phyloP scores from a whole-genome alignment of 2,329 filamentous ascomycete species.

The Lasiodiplodia hormozganensis region DNA sequence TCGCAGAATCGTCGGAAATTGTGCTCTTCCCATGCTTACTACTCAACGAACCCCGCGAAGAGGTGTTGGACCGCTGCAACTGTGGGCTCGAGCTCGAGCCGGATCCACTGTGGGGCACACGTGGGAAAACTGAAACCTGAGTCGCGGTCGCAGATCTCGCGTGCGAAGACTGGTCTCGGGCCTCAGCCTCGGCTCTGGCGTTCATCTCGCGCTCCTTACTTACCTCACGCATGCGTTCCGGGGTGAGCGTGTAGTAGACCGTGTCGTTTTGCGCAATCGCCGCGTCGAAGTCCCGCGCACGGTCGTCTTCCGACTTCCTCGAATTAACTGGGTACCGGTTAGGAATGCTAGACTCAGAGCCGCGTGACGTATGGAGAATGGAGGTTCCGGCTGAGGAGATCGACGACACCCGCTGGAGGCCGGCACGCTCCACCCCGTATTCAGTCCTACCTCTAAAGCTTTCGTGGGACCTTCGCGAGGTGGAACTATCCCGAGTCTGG shows the following conservation, averaged over 20 bases:
- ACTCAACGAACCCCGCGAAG: conserved; percentile 1
- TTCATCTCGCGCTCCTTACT: conserved; percentile 37
- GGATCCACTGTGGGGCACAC: conserved; percentile 39
- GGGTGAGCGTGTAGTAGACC: conserved; percentile 59
- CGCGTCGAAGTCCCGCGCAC: conserved; percentile 54
- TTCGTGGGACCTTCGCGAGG: conserved; percentile 15
- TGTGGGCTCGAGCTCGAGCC: conserved; percentile 32
- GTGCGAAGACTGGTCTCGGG: conserved; percentile 13
- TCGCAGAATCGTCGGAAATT: conserved; percentile 22
- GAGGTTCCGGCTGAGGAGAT: conserved; percentile 44
- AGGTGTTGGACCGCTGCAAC: conserved; percentile 20
- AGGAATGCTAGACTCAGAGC: conserved; percentile 42
- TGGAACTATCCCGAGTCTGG: conserved; percentile 20
- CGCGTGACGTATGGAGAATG: conserved; percentile 41
- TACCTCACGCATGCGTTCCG: conserved; percentile 54
- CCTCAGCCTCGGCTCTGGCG: conserved; percentile 14
- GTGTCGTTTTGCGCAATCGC: conserved; percentile 56
- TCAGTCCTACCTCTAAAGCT: conserved; percentile 31
- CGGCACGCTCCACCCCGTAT: conserved; percentile 39
- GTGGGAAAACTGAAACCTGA: conserved; percentile 40
- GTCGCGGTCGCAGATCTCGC: not conserved
- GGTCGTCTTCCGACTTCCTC: conserved; percentile 48
- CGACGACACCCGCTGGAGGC: conserved; percentile 44
- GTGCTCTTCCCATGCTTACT: conserved; percentile 17
- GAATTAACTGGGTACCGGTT: conserved; percentile 33